Evolutionary conservation across 2,329 filamentous ascomycete genomes (phyloP), one percentile per base, ranked within the genome.

Genomic region (Fusarium burgessii): DNA sequence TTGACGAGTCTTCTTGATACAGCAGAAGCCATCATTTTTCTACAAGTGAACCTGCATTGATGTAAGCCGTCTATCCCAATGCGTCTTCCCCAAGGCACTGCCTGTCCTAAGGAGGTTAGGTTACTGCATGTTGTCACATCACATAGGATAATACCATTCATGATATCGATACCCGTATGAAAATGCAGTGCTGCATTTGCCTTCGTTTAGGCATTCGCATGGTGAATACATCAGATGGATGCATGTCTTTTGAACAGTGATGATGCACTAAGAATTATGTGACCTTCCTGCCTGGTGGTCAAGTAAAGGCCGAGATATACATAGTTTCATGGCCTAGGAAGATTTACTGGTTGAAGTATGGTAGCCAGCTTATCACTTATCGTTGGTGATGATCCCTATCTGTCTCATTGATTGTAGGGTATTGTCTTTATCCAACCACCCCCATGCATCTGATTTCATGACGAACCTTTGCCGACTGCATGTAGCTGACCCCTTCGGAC

Each of bases 371-470:
- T 55, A 42, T 62, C 56, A 42, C 25, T 54, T 49, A 68, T 63
- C 57, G 32, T 36, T 57, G 41, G 20, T 15, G 46, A 51, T 13
- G 29, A 43, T 23, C 25, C 41, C 40, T 51, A 58, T 41, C 42
- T 25, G 27, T 27, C 27, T 36, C 23, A 17, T 2, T 35, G n/a
- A 36, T 50, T 42, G 20, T 35, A 52, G 49, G 18, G 23, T 27
- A n/a, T 20, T 58, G 29, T 42, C 33, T 29, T 25, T 6, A 58
- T 70, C 59, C 54, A 70, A 36, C 38, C 68, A 69, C 59, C 55
- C 68, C 64, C 56, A 56, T 58, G 54, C 60, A 40, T 47, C 29
- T 42, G 23, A 20, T 25, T 51, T 25, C 14, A 51, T 25, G 32
- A 51, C 20, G 17, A 51, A 20, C 20, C 33, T 25, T 38, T 27